Evolutionary conservation across 225 moss, liverwort and hornwort species (phyloP).

Genomic region (Polytrichum formosum): DNA sequence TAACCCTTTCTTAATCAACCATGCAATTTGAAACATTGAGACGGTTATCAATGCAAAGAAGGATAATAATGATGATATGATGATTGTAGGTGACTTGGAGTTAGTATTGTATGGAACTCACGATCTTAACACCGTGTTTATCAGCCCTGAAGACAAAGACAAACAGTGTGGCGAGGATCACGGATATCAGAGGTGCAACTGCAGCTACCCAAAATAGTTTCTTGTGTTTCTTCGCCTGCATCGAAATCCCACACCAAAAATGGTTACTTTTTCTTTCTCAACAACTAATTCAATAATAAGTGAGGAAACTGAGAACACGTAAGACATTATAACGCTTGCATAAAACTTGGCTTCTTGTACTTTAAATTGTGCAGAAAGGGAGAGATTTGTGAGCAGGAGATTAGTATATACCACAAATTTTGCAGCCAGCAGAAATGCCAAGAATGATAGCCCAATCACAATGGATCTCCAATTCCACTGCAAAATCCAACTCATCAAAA

Average conservation of each 20-base stretch:
- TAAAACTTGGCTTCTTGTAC: too few species aligned
- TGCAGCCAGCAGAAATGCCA: not conserved
- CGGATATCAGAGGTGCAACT: constrained; percentile 46
- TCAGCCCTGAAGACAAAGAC: constrained; percentile 52
- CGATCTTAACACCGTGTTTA: constrained; percentile 47
- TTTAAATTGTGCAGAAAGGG: too few species aligned
- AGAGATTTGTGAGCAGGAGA: too few species aligned
- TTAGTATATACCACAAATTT: not conserved
- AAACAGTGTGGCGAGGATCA: constrained; percentile 48
- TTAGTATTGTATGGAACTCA: constrained; percentile 12
- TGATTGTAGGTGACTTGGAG: too few species aligned
- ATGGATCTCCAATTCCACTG: constrained; percentile 47
- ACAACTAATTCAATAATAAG: too few species aligned
- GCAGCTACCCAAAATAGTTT: constrained; percentile 58
- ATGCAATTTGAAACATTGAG: too few species aligned
- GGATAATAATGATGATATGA: too few species aligned
- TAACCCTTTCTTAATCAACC: too few species aligned
- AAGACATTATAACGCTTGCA: too few species aligned
- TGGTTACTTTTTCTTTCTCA: too few species aligned
- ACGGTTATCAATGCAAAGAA: too few species aligned
- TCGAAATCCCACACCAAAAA: not conserved
- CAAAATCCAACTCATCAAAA: not conserved
- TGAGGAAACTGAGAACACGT: too few species aligned
- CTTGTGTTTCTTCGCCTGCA: constrained; percentile 48
- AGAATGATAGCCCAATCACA: constrained; percentile 3